Base-by-base conservation (phyloP, 2,329 filamentous ascomycete genomes). In the Cytospora schulzeri region DNA sequence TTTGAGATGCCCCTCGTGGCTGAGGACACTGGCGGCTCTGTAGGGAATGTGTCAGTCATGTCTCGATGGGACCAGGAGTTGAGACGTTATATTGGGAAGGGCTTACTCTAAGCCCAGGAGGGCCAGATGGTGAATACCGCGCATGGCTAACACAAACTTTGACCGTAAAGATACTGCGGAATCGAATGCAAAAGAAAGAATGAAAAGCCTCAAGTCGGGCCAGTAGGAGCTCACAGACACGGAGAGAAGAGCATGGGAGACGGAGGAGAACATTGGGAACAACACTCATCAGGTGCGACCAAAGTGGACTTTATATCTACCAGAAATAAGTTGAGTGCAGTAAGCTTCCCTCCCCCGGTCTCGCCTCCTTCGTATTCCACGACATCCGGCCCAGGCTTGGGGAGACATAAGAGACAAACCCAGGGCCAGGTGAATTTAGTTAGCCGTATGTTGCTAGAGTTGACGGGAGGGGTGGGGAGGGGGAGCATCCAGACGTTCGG, bases 21-120 rank as follows among this genome's bases (percentile, higher is more conserved):
- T 56, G 41, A 66, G 64, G 51, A 64, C 64, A 50, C 62, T 57
- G 38, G 52, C 38, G 28, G 52, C 61, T 56, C 64, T 65, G 58
- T 19, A 31, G 31, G 31, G 7, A 11, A 48, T 56, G 61, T 66
- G 64, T 62, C 38, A 66, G 62, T 65, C 65, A 62, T 65, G 62
- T 65, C 58, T 62, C 29, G 57, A 41, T 19, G n/a, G 22, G 38
- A 31, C 52, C 35, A 28, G 35, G 52, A 26, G 6, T 31, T 45
- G 22, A 51, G 52, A 45, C 48, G 28, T 12, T 38, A 35, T 50
- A 11, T 15, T 3, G 22, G 12, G 9, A 29, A 53, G 9, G 19
- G 19, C 62, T 66, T 15, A 66, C 65, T 58, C 62, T 29, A 53
- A 58, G 50, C 58, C 48, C 54, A 65, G 41, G 31, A 66, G 51